Evolutionary conservation across 257 asterid genomes (phyloP).

Genomic region (Primulina tabacum): DNA sequence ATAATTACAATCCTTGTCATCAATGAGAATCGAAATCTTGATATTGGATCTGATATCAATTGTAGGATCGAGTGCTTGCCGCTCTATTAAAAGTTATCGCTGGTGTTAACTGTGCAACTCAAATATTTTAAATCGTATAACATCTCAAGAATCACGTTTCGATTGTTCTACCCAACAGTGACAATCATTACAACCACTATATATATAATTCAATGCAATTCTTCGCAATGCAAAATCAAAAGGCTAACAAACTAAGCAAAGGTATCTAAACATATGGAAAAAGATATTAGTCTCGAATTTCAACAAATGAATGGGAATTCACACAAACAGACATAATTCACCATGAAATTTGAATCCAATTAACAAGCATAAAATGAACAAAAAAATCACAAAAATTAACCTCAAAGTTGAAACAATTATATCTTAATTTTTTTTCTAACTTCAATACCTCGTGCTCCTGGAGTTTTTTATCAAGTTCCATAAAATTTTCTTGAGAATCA

Average conservation of each 20-base stretch:
- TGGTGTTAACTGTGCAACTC: no score
- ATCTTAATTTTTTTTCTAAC: not conserved
- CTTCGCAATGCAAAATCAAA: not conserved
- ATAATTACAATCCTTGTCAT: no score
- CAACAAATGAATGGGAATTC: not conserved
- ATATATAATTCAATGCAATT: not conserved
- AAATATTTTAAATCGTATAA: no score
- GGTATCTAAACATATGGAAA: no score
- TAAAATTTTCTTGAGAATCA: conserved; percentile 66
- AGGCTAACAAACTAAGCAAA: not conserved
- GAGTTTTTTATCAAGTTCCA: conserved; percentile 69
- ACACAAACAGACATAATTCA: not conserved
- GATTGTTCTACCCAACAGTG: no score
- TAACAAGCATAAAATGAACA: conserved; percentile 16
- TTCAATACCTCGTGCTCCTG: conserved; percentile 81
- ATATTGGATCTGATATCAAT: no score
- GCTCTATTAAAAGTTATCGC: no score
- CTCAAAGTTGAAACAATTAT: conserved; percentile 4
- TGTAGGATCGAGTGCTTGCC: no score
- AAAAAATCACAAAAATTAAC: not conserved
- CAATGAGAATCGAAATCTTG: no score
- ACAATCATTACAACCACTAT: no score
- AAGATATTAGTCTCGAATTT: not conserved
- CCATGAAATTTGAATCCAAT: not conserved
- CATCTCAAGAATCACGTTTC: no score